Conservation (phyloP, 306 rosid genomes). For the Fagus sylvatica region DNA sequence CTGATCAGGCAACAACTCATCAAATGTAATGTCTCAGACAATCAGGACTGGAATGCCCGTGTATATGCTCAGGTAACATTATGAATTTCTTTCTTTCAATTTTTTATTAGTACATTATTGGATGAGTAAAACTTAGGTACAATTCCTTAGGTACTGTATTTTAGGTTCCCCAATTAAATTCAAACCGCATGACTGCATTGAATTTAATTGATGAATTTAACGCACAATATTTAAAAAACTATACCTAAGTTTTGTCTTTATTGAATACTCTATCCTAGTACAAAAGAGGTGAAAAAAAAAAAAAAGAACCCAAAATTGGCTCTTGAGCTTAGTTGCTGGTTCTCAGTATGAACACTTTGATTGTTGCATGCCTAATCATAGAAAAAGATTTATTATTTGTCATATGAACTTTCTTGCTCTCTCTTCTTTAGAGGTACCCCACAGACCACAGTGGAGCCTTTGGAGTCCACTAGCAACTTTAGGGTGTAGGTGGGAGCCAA, state of each 20-base stretch:
- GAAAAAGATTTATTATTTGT: background rate
- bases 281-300: too few relatives aligned
- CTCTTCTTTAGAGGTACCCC: background rate
- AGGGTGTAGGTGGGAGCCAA: background rate
- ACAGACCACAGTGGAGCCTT: background rate
- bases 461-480: background rate
- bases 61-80: constrained; percentile 62
- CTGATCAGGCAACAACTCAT: constrained; percentile 71
- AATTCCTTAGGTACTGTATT: too few relatives aligned
- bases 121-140: too few relatives aligned
- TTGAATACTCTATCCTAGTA: too few relatives aligned
- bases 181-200: too few relatives aligned
- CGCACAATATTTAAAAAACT: too few relatives aligned
- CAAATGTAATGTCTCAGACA: constrained; percentile 70
- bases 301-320: background rate
- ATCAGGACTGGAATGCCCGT: constrained; percentile 89
- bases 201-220: too few relatives aligned
- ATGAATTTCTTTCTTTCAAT: background rate
- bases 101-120: background rate
- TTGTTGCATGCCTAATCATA: background rate
- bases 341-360: background rate
- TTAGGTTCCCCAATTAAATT: too few relatives aligned
- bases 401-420: background rate
- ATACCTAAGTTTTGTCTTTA: too few relatives aligned
- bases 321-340: background rate